Base-by-base conservation (phyloP, 1,284 basidiomycete genomes). In the Sanghuangporus weigelae region DNA sequence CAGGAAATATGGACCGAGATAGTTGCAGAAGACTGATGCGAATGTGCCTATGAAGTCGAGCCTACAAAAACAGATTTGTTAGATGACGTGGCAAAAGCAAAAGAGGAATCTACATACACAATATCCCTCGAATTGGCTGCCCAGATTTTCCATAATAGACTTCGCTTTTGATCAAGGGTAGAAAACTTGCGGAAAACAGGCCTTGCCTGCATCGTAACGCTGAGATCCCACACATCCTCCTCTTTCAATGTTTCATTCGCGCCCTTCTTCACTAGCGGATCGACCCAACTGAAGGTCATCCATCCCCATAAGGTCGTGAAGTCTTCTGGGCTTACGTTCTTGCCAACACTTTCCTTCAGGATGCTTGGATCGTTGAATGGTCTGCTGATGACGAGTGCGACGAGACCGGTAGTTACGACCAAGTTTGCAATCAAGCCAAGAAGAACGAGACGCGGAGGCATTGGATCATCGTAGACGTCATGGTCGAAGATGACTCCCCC, bases 211-310 rank as follows among this genome's bases (percentile, higher is more conserved):
- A 90, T 76, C 0, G 85, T 86, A 2, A 85, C 82, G 58, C 87
- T 90, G 31, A 95, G 76, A 1, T 75, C 68, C 80, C 90, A 93
- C 0, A 95, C 82, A 69, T 93, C 90, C 0, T 77, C 74, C 64
- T 90, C 86, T 63, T 87, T 80, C 21, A 94, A 76, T 10, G 87
- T 90, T 7, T 77, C 78, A 60, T 79, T 69, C 16, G 83, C 79
- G 14, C 90, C 90, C 74, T 84, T 68, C 38, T 26, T 35, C 35
- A 95, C 81, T 23, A 94, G 78, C 0, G 86, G 84, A 64, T 82
- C 80, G 53, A 95, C 79, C 93, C 93, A 95, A 35, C 71, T 75
- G 75, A 95, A 95, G 0, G 88, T 85, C 19, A 90, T 75, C 89
- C 92, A 94, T 6, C 84, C 81, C 75, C 82, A 87, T 0, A 95